Evolutionary conservation across 257 asterid species (phyloP).

Genomic region (Solanum acaule): DNA sequence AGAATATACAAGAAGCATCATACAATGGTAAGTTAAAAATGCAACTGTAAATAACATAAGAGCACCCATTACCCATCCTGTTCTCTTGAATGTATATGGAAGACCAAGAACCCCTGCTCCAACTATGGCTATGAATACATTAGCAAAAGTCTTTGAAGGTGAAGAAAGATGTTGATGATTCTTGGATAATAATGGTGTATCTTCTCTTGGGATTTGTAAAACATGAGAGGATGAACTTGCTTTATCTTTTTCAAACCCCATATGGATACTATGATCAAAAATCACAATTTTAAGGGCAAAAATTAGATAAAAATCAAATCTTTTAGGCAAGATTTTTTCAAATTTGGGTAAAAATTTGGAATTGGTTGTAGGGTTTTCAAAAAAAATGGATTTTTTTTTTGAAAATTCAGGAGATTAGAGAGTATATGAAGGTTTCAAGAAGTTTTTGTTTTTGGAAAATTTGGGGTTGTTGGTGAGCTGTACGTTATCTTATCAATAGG

Average conservation of each 20-base stretch:
- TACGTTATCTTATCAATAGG: neutral
- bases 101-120: neutral
- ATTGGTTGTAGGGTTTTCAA: neutral
- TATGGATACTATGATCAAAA: neutral
- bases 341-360: neutral
- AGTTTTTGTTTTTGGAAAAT: neutral
- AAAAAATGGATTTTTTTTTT: neutral
- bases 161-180: neutral
- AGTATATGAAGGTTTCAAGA: neutral
- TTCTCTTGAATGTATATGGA: neutral
- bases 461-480: neutral
- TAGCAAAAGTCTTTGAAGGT: neutral
- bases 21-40: neutral
- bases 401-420: neutral
- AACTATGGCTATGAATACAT: neutral
- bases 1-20: neutral
- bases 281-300: neutral
- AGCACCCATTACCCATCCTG: conserved; percentile 1
- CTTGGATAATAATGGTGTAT: neutral
- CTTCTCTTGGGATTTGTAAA: neutral
- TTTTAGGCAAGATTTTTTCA: neutral
- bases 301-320: neutral
- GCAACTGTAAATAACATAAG: neutral
- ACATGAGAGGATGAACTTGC: conserved; percentile 1
- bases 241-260: neutral